phyloP scores from a whole-genome alignment of 202 grass and related monocot genomes.

The Zizania palustris region DNA sequence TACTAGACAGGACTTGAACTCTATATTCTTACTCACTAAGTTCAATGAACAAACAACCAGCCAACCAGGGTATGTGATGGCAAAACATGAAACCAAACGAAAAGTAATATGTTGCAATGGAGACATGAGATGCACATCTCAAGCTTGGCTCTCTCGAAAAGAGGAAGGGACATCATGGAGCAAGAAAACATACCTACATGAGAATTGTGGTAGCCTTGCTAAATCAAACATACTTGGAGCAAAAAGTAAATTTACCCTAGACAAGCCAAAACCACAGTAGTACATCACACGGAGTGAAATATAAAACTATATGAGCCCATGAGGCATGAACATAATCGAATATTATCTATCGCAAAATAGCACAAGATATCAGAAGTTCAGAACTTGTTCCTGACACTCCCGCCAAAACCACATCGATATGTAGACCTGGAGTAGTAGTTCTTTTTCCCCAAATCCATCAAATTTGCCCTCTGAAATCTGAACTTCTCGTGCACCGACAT shows the following conservation, averaged over 20 bases:
- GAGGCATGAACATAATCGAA: too few species aligned
- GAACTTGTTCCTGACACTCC: slow-evolving; percentile 12
- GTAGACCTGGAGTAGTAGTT: not conserved
- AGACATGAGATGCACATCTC: not conserved
- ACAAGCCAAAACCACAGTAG: not conserved
- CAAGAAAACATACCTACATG: not conserved
- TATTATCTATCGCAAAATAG: not conserved
- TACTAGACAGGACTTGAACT: not conserved
- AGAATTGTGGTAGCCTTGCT: not conserved
- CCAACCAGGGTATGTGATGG: not conserved
- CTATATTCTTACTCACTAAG: not conserved
- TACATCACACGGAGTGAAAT: not conserved
- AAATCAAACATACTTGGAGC: slow-evolving; percentile 14
- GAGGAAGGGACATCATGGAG: not conserved
- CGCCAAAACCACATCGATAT: not conserved
- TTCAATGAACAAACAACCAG: not conserved
- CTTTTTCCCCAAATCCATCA: not conserved
- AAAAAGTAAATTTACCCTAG: slow-evolving; percentile 15
- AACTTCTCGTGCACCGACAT: slow-evolving; percentile 14
- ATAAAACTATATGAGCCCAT: not conserved
- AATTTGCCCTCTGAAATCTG: not conserved
- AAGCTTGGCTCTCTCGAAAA: not conserved
- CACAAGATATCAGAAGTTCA: not conserved
- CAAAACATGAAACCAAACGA: slow-evolving; percentile 4
- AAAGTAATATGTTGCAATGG: not conserved